phyloP scores from a whole-genome alignment of 2,329 filamentous ascomycete genomes.

The Grosmannia penicillata region DNA sequence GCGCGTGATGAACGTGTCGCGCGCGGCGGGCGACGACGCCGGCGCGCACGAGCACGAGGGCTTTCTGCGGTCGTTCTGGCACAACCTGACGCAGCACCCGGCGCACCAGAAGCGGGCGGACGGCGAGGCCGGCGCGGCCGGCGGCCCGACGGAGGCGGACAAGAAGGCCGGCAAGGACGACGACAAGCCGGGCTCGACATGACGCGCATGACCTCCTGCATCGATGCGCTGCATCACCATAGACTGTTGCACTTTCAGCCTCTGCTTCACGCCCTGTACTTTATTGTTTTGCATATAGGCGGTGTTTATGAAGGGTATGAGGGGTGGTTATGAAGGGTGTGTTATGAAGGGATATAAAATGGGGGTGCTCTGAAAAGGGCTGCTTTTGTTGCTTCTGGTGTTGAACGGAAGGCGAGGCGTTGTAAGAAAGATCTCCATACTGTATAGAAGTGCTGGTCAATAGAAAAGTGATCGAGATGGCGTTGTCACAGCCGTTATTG shows the following conservation, averaged over 20 bases:
- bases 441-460: no score
- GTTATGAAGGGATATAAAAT: no score
- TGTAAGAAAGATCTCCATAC: background rate
- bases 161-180: constrained; percentile 10
- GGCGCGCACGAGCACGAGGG: constrained; percentile 62
- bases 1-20: constrained; percentile 73
- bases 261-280: no score
- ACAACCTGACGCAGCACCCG: constrained; percentile 70
- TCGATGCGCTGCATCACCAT: no score
- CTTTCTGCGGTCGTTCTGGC: constrained; percentile 87
- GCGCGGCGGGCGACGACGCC: constrained; percentile 11
- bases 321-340: background rate
- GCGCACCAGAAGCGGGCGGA: constrained; percentile 28
- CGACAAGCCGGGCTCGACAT: constrained; percentile 18
- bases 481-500: no score
- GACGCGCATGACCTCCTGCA: no score
- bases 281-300: constrained; percentile 2
- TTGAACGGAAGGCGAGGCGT: no score
- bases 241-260: no score
- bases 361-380: no score
- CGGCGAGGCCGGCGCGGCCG: constrained; percentile 9
- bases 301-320: constrained; percentile 3
- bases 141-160: background rate
- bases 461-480: no score
- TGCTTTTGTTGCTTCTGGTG: no score